These are phyloP conservation scores for Colletotrichum shisoi DNA, from an alignment of 2,329 filamentous ascomycete genomes.

Conservation along the genomic window DNA sequence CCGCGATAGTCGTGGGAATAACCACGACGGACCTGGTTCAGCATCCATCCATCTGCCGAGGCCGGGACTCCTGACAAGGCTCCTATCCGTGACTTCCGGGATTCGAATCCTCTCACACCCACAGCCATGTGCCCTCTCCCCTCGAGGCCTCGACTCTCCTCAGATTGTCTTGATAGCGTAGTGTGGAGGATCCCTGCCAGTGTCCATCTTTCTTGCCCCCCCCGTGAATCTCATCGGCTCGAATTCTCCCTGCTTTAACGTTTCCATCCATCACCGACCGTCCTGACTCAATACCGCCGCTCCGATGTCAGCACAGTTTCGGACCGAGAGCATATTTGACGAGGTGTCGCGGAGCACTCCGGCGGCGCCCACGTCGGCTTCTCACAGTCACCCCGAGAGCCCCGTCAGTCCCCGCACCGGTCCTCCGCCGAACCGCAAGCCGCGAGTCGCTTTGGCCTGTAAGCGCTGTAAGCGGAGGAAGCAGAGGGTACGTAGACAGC, in stretches of 20 bases:
- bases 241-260: conserved; percentile 18
- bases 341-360: neutral
- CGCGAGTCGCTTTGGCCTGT: conserved; percentile 43
- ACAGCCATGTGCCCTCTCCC: neutral
- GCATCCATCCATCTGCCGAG: neutral
- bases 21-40: neutral
- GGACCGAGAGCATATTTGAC: conserved; percentile 20
- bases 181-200: neutral
- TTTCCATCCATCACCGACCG: neutral
- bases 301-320: neutral
- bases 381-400: conserved; percentile 14
- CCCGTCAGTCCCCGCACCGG: conserved; percentile 32
- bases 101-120: neutral
- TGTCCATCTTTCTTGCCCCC: neutral
- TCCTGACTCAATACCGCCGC: neutral
- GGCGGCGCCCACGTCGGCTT: conserved; percentile 2
- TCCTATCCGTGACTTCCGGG: neutral
- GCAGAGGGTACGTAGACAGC: conserved; percentile 39
- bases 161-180: neutral
- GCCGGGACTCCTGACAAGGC: neutral
- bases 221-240: conserved; percentile 22
- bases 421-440: conserved; percentile 37
- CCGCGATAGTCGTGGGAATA: neutral
- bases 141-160: no score
- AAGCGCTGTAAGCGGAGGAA: conserved; percentile 44